phyloP scores from a whole-genome alignment of 306 rosid species.

The Dryas octopetala region DNA sequence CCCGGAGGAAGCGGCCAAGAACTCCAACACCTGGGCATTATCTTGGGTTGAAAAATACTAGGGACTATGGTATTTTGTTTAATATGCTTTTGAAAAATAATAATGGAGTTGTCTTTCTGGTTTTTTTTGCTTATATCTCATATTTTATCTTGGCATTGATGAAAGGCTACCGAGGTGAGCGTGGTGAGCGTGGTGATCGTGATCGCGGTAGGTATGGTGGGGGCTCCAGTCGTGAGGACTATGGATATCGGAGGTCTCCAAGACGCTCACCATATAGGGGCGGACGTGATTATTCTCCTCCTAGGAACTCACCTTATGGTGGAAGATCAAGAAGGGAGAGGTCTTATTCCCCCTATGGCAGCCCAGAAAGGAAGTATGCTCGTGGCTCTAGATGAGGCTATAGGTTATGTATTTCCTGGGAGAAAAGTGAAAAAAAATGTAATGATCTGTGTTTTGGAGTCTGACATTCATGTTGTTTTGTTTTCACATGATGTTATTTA shows the following conservation, averaged over 20 bases:
- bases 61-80: constrained; percentile 66
- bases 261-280: constrained; percentile 86
- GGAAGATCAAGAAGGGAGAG: constrained; percentile 88
- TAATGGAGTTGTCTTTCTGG: not conserved
- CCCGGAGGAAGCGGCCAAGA: constrained; percentile 92
- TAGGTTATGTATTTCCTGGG: not conserved
- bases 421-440: constrained; percentile 1
- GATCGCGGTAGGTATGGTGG: constrained; percentile 71
- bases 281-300: constrained; percentile 75
- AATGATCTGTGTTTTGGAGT: constrained; percentile 6
- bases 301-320: constrained; percentile 63
- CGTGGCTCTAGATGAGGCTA: constrained; percentile 63
- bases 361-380: constrained; percentile 77
- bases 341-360: constrained; percentile 78
- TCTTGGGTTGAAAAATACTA: constrained; percentile 85
- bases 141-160: constrained; percentile 14
- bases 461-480: not conserved
- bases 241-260: constrained; percentile 76
- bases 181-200: constrained; percentile 40
- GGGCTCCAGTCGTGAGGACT: constrained; percentile 62
- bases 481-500: not conserved
- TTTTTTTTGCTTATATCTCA: constrained; percentile 7
- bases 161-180: constrained; percentile 57
- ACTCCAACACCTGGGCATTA: constrained; percentile 99
- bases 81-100: not conserved